phyloP scores from a whole-genome alignment of 805 yeast species.

The Wickerhamiella musiphila region DNA sequence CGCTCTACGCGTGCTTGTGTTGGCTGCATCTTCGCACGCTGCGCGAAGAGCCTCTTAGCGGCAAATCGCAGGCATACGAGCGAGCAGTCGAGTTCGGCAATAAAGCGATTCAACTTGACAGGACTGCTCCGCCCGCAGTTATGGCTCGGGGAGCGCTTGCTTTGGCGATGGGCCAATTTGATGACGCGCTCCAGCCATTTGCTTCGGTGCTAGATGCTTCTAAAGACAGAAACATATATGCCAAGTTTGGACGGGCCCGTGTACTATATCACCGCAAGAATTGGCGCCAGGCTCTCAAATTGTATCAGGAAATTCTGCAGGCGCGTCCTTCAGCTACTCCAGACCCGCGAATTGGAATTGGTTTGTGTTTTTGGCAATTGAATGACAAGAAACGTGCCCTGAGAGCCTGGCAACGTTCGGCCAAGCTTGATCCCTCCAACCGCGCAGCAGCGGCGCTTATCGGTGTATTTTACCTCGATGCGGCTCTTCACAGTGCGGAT shows the following conservation, averaged over 20 bases:
- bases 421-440: conserved; percentile 45
- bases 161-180: conserved; percentile 42
- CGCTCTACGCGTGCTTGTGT: conserved; percentile 43
- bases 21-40: conserved; percentile 40
- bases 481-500: conserved; percentile 37
- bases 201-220: conserved; percentile 35
- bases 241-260: conserved; percentile 73
- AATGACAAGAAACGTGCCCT: conserved; percentile 63
- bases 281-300: conserved; percentile 53
- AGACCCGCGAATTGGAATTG: conserved; percentile 85
- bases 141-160: conserved; percentile 54
- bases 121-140: conserved; percentile 31
- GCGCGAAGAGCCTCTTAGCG: conserved; percentile 18
- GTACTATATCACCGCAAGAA: conserved; percentile 54
- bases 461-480: conserved; percentile 50
- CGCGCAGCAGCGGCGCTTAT: conserved; percentile 46
- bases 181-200: conserved; percentile 51
- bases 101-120: conserved; percentile 31
- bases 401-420: conserved; percentile 66
- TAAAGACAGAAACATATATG: conserved; percentile 50
- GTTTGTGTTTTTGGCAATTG: conserved; percentile 81
- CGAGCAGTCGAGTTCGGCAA: conserved; percentile 31
- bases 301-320: conserved; percentile 68
- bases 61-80: conserved; percentile 16
- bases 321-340: conserved; percentile 45